A percentile compares a stretch with the other conserved stretches of the same genome.
Evolutionary conservation across 208 protist genomes (phyloP).

Genomic region (Phytomonas serpens): DNA sequence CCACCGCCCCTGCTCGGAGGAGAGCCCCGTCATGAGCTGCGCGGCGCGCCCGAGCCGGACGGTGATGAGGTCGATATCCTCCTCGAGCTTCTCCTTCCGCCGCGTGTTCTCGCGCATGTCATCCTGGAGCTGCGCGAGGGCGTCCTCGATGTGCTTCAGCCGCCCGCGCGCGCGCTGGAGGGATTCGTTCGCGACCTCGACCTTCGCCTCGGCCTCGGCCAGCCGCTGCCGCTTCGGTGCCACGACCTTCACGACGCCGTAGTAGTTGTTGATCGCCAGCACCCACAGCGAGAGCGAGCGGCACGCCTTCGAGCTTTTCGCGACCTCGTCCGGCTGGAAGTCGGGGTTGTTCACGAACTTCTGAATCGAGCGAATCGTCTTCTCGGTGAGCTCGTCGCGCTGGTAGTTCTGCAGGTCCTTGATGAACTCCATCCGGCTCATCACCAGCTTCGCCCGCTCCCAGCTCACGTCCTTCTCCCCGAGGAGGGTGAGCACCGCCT

Average conservation of each 20-base stretch:
- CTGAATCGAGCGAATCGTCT: conserved; percentile 82
- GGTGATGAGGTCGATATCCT: conserved; percentile 88
- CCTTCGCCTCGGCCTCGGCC: conserved; percentile 78
- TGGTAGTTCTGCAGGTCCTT: conserved; percentile 91
- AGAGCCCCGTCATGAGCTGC: conserved; percentile 83
- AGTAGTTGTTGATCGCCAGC: conserved; percentile 93
- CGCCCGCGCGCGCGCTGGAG: conserved; percentile 59
- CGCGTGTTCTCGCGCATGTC: conserved; percentile 84
- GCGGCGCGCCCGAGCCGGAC: conserved; percentile 85
- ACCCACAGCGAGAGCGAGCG: conserved; percentile 94
- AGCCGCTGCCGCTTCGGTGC: conserved; percentile 74
- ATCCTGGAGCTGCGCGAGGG: conserved; percentile 63
- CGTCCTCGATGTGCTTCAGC: conserved; percentile 77
- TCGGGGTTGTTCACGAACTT: conserved; percentile 93
- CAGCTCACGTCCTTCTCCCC: conserved; percentile 91
- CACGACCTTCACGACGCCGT: conserved; percentile 89
- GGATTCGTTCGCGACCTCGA: conserved; percentile 60
- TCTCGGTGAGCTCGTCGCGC: conserved; percentile 87
- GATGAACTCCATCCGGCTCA: conserved; percentile 91
- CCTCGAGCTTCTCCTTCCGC: conserved; percentile 89
- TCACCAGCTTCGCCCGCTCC: conserved; percentile 89
- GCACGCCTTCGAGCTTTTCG: conserved; percentile 92
- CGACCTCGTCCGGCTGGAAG: conserved; percentile 91
- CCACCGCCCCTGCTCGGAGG: conserved; percentile 86
- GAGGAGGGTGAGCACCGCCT: conserved; percentile 91